Evolutionary conservation across 2,329 filamentous ascomycete genomes (phyloP).

Genomic region (Fonsecaea nubica): DNA sequence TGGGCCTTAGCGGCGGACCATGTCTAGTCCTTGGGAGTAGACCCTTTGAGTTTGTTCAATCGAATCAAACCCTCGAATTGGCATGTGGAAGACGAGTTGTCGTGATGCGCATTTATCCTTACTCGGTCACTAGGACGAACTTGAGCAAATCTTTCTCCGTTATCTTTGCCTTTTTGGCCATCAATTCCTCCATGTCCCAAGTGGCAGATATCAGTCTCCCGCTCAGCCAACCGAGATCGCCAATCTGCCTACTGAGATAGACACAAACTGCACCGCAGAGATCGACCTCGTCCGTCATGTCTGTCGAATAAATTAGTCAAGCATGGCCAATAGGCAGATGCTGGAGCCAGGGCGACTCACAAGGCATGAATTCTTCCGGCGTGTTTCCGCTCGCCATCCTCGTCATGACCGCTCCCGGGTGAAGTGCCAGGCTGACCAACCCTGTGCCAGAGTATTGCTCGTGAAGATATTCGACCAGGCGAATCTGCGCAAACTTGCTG

Average conservation of each 20-base stretch:
- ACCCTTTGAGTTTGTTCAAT: background rate
- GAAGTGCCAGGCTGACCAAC: conserved; percentile 44
- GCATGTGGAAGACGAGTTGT: background rate
- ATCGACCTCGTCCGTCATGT: conserved; percentile 40
- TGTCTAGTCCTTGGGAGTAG: background rate
- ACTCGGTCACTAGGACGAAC: conserved; percentile 26
- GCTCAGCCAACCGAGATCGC: conserved; percentile 30
- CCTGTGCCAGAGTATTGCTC: conserved; percentile 44
- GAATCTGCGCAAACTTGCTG: conserved; percentile 48
- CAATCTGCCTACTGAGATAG: conserved; percentile 33
- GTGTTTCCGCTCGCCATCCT: conserved; percentile 45
- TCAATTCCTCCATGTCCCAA: conserved; percentile 36
- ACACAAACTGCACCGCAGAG: conserved; percentile 41
- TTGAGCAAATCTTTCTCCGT: conserved; percentile 32
- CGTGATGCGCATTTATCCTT: background rate
- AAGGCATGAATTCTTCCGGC: conserved; percentile 37
- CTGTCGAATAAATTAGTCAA: conserved; percentile 13
- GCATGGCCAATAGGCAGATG: background rate
- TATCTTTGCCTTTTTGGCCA: conserved; percentile 29
- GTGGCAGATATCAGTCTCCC: conserved; percentile 33
- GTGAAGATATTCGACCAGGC: conserved; percentile 49
- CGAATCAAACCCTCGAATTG: background rate
- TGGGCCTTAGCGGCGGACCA: background rate
- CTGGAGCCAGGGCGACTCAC: conserved; percentile 17
- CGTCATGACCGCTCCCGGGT: conserved; percentile 48